Conservation (phyloP, 768 basidiomycete species). For the Lentinula edodes region DNA sequence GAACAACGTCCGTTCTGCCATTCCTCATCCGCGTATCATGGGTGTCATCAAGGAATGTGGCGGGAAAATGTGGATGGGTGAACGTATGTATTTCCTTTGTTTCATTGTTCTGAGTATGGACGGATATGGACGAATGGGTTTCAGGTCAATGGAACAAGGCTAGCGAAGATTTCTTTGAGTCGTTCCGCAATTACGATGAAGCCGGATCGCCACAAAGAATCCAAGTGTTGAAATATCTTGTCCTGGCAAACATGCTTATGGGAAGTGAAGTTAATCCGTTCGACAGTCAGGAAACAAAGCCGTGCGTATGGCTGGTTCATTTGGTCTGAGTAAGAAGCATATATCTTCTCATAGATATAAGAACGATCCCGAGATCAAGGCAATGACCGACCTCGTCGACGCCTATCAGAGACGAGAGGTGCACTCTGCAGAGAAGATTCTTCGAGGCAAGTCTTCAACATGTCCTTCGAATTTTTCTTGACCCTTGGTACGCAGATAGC, state of each 20-base stretch:
- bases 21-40: constrained; percentile 97
- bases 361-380: constrained; percentile 92
- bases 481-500: constrained; percentile 54
- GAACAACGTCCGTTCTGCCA: constrained; percentile 88
- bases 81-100: constrained; percentile 50
- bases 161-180: constrained; percentile 97
- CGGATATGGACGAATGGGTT: constrained; percentile 3
- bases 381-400: constrained; percentile 96
- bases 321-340: neutral
- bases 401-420: constrained; percentile 97
- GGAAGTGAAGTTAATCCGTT: constrained; percentile 99
- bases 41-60: constrained; percentile 99
- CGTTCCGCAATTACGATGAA: constrained; percentile 98
- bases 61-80: constrained; percentile 99
- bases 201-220: constrained; percentile 95
- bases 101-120: neutral
- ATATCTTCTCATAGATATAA: constrained; percentile 60
- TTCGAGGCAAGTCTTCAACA: constrained; percentile 53
- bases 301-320: constrained; percentile 39
- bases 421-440: constrained; percentile 93
- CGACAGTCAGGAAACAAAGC: constrained; percentile 99
- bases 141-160: constrained; percentile 94
- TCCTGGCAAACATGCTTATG: constrained; percentile 96
- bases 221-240: constrained; percentile 97
- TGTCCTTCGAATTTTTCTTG: neutral